A percentile compares a stretch with the other conserved stretches of the same genome.
phyloP scores from a whole-genome alignment of 768 basidiomycete species.

The Roridomyces roridus region DNA sequence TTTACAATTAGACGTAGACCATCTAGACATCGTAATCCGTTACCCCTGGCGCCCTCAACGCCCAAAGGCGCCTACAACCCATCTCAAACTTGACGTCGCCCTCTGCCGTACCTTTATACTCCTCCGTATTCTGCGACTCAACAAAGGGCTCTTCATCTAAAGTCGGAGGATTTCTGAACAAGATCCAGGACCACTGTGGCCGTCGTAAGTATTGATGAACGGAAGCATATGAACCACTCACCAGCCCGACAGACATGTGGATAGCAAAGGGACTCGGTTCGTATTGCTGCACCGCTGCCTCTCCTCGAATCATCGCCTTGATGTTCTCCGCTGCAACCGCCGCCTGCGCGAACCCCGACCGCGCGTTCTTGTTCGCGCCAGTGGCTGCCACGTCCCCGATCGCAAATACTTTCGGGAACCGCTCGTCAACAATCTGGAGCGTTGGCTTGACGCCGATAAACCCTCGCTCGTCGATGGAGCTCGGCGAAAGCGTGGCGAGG shows the following conservation, averaged over 20 bases:
- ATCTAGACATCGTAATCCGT: constrained; percentile 7
- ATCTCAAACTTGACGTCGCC: constrained; percentile 23
- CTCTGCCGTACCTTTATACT: constrained; percentile 11
- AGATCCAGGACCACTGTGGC: constrained; percentile 26
- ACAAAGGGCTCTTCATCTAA: constrained; percentile 16
- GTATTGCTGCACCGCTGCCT: constrained; percentile 37
- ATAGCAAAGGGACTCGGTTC: constrained; percentile 43
- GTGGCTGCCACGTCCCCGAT: constrained; percentile 57
- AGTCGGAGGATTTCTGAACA: constrained; percentile 29
- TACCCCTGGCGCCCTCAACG: constrained; percentile 28
- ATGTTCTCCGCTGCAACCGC: constrained; percentile 48
- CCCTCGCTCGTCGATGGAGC: constrained; percentile 12
- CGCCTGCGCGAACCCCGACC: constrained; percentile 45
- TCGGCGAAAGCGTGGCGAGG: constrained; percentile 29
- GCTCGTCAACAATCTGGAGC: constrained; percentile 30
- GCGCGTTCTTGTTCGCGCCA: constrained; percentile 52
- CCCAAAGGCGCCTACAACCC: constrained; percentile 26
- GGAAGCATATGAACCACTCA: constrained; percentile 37
- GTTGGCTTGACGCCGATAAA: constrained; percentile 32
- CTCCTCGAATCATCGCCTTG: constrained; percentile 37
- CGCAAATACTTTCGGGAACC: constrained; percentile 47
- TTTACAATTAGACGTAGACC: neutral
- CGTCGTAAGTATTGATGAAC: constrained; percentile 3
- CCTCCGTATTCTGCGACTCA: constrained; percentile 15
- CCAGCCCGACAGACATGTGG: constrained; percentile 51